A percentile compares a stretch with the other conserved stretches of the same genome.
Conservation (phyloP, 2,329 filamentous ascomycete species). For the Hypomyces rosellus region DNA sequence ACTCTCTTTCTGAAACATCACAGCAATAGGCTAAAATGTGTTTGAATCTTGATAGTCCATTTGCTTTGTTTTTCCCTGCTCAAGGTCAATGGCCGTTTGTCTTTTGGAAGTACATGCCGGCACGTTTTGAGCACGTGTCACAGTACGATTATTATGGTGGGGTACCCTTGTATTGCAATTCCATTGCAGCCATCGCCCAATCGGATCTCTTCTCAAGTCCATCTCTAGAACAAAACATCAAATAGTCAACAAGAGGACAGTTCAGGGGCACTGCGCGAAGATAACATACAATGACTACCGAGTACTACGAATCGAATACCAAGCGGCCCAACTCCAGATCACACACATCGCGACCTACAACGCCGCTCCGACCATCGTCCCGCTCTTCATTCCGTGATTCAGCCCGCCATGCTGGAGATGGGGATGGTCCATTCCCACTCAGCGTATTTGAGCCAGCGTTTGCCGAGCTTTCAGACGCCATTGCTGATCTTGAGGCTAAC, state of each 20-base stretch:
- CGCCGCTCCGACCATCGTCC: constrained; percentile 83
- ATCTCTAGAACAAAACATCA: too few relatives aligned
- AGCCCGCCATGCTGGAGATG: constrained; percentile 35
- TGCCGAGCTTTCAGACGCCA: constrained; percentile 85
- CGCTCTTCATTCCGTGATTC: constrained; percentile 82
- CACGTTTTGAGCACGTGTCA: too few relatives aligned
- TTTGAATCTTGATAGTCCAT: too few relatives aligned
- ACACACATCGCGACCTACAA: constrained; percentile 73
- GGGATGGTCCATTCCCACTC: constrained; percentile 59
- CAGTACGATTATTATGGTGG: too few relatives aligned
- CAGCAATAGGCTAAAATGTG: too few relatives aligned
- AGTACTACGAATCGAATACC: not conserved
- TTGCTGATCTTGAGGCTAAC: constrained; percentile 94
- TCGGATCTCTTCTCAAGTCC: too few relatives aligned
- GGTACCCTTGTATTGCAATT: too few relatives aligned
- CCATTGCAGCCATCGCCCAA: too few relatives aligned
- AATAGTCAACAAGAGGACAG: not conserved
- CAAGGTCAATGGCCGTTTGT: too few relatives aligned
- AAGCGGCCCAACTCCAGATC: constrained; percentile 18
- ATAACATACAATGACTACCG: not conserved
- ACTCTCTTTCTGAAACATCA: too few relatives aligned
- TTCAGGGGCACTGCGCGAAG: not conserved
- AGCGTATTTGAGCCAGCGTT: constrained; percentile 84
- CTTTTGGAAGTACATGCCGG: too few relatives aligned
- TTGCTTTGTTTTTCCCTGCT: too few relatives aligned